phyloP scores from a whole-genome alignment of 2,329 filamentous ascomycete genomes.

The Periconia sp. region DNA sequence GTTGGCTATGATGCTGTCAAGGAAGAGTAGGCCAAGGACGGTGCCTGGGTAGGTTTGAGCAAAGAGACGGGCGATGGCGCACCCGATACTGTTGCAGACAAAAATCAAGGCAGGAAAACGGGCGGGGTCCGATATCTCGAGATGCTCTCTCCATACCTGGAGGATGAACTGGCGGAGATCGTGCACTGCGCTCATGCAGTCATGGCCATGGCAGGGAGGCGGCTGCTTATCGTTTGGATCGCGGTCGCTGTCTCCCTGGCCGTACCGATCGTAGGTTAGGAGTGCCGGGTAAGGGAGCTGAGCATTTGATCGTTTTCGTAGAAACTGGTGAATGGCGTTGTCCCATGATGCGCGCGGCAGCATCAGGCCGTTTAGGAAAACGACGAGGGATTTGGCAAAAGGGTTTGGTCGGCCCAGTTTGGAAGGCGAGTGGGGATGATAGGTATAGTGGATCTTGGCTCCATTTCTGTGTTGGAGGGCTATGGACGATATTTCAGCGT shows the following conservation, averaged over 20 bases:
- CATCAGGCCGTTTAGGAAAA: slow-evolving; percentile 51
- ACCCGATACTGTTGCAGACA: slow-evolving; percentile 57
- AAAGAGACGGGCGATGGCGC: slow-evolving; percentile 56
- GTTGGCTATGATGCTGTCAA: slow-evolving; percentile 62
- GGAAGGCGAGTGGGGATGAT: slow-evolving; percentile 32
- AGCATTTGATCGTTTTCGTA: slow-evolving; percentile 25
- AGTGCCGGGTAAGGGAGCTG: slow-evolving; percentile 44
- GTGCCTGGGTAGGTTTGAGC: slow-evolving; percentile 49
- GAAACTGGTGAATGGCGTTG: slow-evolving; percentile 32
- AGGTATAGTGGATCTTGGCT: slow-evolving; percentile 37
- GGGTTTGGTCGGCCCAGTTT: slow-evolving; percentile 28
- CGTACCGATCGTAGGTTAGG: slow-evolving; percentile 61
- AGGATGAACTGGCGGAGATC: slow-evolving; percentile 51
- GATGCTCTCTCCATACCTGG: slow-evolving; percentile 41
- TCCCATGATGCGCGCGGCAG: slow-evolving; percentile 45
- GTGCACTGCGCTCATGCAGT: slow-evolving; percentile 46
- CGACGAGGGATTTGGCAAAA: slow-evolving; percentile 41
- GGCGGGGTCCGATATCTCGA: slow-evolving; percentile 37
- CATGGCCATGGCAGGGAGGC: slow-evolving; percentile 50
- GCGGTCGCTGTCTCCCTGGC: slow-evolving; percentile 56
- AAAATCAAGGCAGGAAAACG: slow-evolving; percentile 44
- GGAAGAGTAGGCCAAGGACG: slow-evolving; percentile 52
- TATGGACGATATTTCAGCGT: slow-evolving; percentile 30
- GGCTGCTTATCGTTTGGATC: slow-evolving; percentile 44
- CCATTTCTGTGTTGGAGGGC: slow-evolving; percentile 31